Base-by-base conservation (phyloP, 1,139 yeast genomes). In the Suhomyces ambrosiae region DNA sequence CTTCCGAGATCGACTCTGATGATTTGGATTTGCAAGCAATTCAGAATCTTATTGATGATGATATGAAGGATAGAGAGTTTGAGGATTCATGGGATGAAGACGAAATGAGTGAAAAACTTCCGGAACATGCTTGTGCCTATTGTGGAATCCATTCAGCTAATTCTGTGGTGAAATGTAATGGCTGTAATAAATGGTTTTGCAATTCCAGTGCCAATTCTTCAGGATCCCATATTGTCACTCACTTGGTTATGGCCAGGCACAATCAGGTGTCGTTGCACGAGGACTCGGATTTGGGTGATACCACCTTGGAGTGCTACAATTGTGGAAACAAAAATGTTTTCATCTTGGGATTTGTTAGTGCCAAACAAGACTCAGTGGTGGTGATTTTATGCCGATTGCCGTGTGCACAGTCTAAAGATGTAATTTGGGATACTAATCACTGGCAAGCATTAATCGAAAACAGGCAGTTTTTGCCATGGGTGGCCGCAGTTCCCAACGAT, bases 391-490 rank as follows among this genome's bases (percentile, higher is more conserved):
- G 97, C 63, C 79, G 97, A 40, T 71, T 87, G 41, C 97, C 97
- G 0, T 90, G 97, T 61, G 88, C 96, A 0, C 88, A 82, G 53
- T 66, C 79, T 3, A 80, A 80, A 47, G 86, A 86, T 53, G 60
- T 71, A 8, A 80, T 82, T 50, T 90, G 97, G 97, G 96, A 88
- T 54, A 82, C 94, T 1, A 76, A 74, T 26, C 86, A 85, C 46
- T 90, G 97, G 97, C 89, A 84, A 53, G 78, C 96, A 0, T 65
- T 90, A 41, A 86, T 90, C 41, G 94, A 85, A 46, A 85, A 87
- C 47, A 71, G 95, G 27, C 82, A 80, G 45, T 78, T 90, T 48
- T 67, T 89, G 41, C 68, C 87, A 1, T 90, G 97, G 97, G 77
- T 90, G 14, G 92, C 88, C 0, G 68, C 80, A 1, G 47, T 47